These are phyloP conservation scores for Rhizopus sp. DNA, from an alignment of 371 early-diverging fungal genomes.

Conservation along the genomic window DNA sequence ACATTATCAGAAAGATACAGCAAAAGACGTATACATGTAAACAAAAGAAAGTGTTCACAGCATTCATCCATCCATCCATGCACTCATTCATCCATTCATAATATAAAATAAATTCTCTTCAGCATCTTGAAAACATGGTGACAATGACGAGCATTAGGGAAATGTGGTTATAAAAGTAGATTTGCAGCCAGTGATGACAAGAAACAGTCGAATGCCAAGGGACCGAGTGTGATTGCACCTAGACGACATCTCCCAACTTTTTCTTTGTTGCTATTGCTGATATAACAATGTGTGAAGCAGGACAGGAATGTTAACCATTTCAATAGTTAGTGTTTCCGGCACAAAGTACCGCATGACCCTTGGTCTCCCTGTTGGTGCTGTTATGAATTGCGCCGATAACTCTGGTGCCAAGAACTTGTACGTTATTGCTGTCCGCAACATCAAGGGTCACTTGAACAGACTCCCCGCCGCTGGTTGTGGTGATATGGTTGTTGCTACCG, in stretches of 20 bases:
- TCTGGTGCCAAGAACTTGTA: constrained; percentile 99
- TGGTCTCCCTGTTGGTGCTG: constrained; percentile 99
- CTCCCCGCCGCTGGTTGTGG: constrained; percentile 99
- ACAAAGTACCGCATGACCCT: constrained; percentile 99
- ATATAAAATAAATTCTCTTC: too few species aligned
- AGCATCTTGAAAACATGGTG: too few species aligned
- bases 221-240: too few species aligned
- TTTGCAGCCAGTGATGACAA: too few species aligned
- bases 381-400: constrained; percentile 99
- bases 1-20: neutral
- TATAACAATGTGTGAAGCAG: neutral
- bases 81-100: too few species aligned
- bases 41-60: neutral
- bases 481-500: constrained; percentile 99
- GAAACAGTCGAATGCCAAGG: too few species aligned
- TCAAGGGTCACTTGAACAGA: constrained; percentile 98
- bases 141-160: too few species aligned
- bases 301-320: constrained; percentile 2
- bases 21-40: neutral
- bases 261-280: neutral
- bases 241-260: neutral
- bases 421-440: constrained; percentile 98
- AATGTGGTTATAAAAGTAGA: too few species aligned
- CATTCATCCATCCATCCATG: neutral
- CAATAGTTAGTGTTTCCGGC: constrained; percentile 74